Percentiles rank a stretch among this genome's conserved stretches.
These are phyloP conservation scores for Gracilariopsis chorda DNA, from an alignment of 23 red algal genomes.

Conservation along the genomic window DNA sequence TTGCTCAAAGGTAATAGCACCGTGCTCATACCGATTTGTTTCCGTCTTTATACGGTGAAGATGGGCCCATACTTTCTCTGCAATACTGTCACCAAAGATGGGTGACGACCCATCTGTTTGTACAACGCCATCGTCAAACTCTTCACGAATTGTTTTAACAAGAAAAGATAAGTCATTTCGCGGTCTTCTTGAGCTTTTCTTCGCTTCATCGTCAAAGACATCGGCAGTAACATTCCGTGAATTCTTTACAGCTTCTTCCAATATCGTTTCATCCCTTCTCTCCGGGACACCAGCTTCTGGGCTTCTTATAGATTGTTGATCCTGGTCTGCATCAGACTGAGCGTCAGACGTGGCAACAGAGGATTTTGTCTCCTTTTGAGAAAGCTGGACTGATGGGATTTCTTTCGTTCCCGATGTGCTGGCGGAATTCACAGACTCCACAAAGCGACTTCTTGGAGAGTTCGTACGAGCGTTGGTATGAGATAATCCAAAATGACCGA, in stretches of 20 bases:
- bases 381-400: neutral
- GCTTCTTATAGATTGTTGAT: neutral
- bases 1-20: slow-evolving; percentile 52
- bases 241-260: neutral
- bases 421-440: neutral
- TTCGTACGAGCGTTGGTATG: neutral
- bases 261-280: neutral
- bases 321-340: neutral
- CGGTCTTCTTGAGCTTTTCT: neutral
- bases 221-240: neutral
- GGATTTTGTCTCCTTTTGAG: neutral
- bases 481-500: neutral
- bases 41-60: slow-evolving; percentile 68
- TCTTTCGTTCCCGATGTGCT: neutral
- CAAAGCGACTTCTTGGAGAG: neutral
- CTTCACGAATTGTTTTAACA: slow-evolving; percentile 17
- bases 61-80: slow-evolving; percentile 61
- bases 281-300: neutral
- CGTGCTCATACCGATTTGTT: slow-evolving; percentile 53
- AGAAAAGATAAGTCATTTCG: slow-evolving; percentile 40
- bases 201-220: neutral
- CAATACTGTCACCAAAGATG: slow-evolving; percentile 20
- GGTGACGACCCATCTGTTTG: slow-evolving; percentile 28
- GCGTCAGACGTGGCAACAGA: neutral
- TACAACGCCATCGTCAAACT: neutral